Conservation (phyloP, 352 stramenopile genomes). For the Elongisporangium anandrum region DNA sequence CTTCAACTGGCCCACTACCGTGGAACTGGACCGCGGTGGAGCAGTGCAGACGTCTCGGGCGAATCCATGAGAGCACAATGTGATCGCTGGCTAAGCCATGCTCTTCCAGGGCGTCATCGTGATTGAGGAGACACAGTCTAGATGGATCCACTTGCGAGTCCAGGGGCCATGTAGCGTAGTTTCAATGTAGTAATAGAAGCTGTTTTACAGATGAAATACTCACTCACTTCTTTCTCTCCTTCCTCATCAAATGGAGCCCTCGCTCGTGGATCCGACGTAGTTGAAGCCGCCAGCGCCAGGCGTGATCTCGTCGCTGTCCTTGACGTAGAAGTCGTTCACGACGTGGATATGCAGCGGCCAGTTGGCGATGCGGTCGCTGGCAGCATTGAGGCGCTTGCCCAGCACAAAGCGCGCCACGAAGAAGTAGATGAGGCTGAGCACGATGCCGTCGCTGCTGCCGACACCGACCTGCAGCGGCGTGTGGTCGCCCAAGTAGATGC, state of each 20-base stretch:
- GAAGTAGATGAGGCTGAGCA: conserved; percentile 43
- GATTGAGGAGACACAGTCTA: too few relatives aligned
- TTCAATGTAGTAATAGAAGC: too few relatives aligned
- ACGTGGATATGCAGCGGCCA: conserved; percentile 22
- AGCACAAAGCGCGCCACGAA: conserved; percentile 33
- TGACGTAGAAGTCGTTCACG: conserved; percentile 32
- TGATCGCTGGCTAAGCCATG: too few relatives aligned
- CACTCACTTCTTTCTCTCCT: neutral
- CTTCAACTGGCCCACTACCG: too few relatives aligned
- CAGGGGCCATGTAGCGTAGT: too few relatives aligned
- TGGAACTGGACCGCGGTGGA: too few relatives aligned
- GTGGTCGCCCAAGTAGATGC: conserved; percentile 59
- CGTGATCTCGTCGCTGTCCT: neutral
- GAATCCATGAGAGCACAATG: too few relatives aligned
- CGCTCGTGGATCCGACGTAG: neutral
- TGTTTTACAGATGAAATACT: neutral
- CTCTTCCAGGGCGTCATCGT: too few relatives aligned
- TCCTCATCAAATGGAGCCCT: too few relatives aligned
- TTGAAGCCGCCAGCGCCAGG: neutral
- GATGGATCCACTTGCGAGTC: too few relatives aligned
- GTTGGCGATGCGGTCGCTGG: conserved; percentile 19
- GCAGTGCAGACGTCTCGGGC: too few relatives aligned
- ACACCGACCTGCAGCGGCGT: conserved; percentile 41
- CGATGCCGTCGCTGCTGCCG: conserved; percentile 26
- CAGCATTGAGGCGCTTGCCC: conserved; percentile 16